Conservation (phyloP, 148 eudicot genomes). For the Dysphania ambrosioides region DNA sequence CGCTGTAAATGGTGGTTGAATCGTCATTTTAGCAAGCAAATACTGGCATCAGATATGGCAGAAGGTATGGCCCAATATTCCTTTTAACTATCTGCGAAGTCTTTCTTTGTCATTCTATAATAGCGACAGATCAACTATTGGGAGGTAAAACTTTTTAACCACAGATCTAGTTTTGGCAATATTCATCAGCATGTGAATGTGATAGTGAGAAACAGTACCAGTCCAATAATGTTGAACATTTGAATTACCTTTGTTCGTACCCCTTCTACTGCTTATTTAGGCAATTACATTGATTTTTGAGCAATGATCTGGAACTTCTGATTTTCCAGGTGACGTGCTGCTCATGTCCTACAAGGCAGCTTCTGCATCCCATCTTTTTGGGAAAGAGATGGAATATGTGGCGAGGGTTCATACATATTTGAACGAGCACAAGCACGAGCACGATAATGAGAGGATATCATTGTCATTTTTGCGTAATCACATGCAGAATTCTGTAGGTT, state of each 20-base stretch:
- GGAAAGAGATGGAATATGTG: conserved; percentile 56
- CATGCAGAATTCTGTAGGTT: conserved; percentile 47
- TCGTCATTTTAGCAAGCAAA: conserved; percentile 56
- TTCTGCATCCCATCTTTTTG: conserved; percentile 67
- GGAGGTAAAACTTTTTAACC: background rate
- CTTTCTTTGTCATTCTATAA: background rate
- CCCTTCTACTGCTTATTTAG: background rate
- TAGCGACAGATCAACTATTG: too few species aligned
- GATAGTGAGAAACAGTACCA: background rate
- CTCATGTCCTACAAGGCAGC: conserved; percentile 78
- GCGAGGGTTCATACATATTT: conserved; percentile 34
- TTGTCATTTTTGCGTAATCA: conserved; percentile 37
- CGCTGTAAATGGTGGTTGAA: conserved; percentile 84
- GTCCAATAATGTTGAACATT: background rate
- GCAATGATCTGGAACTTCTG: background rate
- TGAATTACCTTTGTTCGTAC: background rate
- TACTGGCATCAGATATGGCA: conserved; percentile 53
- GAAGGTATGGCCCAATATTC: conserved; percentile 44
- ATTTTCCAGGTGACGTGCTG: conserved; percentile 54
- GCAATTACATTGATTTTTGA: background rate
- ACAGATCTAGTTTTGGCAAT: background rate
- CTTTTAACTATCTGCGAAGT: background rate
- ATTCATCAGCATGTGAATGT: background rate
- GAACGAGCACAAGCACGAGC: conserved; percentile 25
- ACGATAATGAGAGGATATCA: conserved; percentile 30